phyloP scores from a whole-genome alignment of 306 rosid species.

The Rosa persica region DNA sequence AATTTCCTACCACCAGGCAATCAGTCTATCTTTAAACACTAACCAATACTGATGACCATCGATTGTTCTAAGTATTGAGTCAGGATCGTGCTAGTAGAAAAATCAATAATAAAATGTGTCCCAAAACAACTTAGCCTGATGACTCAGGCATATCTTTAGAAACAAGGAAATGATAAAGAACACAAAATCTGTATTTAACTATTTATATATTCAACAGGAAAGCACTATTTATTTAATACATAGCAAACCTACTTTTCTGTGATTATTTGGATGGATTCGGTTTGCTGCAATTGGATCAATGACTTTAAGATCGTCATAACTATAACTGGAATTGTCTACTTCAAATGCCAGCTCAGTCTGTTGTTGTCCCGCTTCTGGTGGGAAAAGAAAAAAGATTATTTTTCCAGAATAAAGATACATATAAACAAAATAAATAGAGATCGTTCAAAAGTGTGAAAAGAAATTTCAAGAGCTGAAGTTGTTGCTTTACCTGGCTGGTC shows the following conservation, averaged over 20 bases:
- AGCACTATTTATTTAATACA: conserved; percentile 24
- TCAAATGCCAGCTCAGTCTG: conserved; percentile 31
- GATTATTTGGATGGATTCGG: conserved; percentile 88
- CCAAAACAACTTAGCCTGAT: not conserved
- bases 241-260: conserved; percentile 59
- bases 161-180: not conserved
- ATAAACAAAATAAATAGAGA: conserved; percentile 10
- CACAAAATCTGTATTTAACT: not conserved
- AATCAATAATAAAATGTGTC: not conserved
- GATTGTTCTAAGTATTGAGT: not conserved
- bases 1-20: not conserved
- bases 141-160: not conserved
- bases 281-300: conserved; percentile 88
- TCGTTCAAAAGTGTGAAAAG: not conserved
- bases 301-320: conserved; percentile 59
- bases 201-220: conserved; percentile 4
- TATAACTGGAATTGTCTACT: conserved; percentile 33
- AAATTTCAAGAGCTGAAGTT: conserved; percentile 10
- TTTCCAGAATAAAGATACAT: not conserved
- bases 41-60: too few species aligned
- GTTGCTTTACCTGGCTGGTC: conserved; percentile 43
- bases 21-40: not conserved
- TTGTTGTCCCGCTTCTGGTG: conserved; percentile 36
- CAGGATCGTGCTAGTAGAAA: not conserved
- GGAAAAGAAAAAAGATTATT: not conserved